Evolutionary conservation across 805 yeast species (phyloP).

Genomic region (Metschnikowia santaceciliae): DNA sequence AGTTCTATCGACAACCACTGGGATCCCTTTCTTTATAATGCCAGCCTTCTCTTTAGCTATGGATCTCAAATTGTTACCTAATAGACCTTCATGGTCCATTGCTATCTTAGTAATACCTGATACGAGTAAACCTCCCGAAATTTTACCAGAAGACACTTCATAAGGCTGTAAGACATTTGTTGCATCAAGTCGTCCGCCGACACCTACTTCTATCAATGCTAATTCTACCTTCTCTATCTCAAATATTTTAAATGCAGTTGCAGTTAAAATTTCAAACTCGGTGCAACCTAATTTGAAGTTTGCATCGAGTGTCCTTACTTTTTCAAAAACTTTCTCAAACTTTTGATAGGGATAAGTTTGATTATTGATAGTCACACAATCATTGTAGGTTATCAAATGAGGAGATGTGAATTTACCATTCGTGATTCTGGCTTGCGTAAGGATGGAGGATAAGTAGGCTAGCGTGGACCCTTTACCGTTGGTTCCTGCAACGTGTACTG

Average conservation of each 20-base stretch:
- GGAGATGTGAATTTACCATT: constrained; percentile 90
- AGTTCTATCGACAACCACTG: constrained; percentile 45
- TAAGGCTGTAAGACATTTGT: constrained; percentile 57
- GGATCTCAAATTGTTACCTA: constrained; percentile 61
- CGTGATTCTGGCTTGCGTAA: constrained; percentile 44
- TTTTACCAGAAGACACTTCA: constrained; percentile 20
- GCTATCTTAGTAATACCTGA: constrained; percentile 84
- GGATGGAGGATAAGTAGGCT: constrained; percentile 67
- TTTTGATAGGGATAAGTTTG: constrained; percentile 44
- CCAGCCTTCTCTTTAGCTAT: constrained; percentile 88
- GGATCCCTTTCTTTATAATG: constrained; percentile 58
- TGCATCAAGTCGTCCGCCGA: constrained; percentile 88
- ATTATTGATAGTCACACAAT: constrained; percentile 68
- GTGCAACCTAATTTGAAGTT: constrained; percentile 59
- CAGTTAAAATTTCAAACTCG: constrained; percentile 84
- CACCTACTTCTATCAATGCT: constrained; percentile 90
- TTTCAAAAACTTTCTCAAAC: constrained; percentile 43
- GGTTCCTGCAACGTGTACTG: constrained; percentile 93
- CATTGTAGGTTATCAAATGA: constrained; percentile 69
- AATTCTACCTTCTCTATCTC: constrained; percentile 53
- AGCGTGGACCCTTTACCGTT: constrained; percentile 95
- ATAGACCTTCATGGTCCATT: constrained; percentile 73
- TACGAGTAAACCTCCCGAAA: constrained; percentile 43
- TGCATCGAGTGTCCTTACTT: constrained; percentile 41
- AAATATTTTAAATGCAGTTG: constrained; percentile 79